Percentiles rank a stretch among this genome's conserved stretches.
These are phyloP conservation scores for Calonectria pseudoturangicola DNA, from an alignment of 2,329 filamentous ascomycete genomes.

Conservation along the genomic window DNA sequence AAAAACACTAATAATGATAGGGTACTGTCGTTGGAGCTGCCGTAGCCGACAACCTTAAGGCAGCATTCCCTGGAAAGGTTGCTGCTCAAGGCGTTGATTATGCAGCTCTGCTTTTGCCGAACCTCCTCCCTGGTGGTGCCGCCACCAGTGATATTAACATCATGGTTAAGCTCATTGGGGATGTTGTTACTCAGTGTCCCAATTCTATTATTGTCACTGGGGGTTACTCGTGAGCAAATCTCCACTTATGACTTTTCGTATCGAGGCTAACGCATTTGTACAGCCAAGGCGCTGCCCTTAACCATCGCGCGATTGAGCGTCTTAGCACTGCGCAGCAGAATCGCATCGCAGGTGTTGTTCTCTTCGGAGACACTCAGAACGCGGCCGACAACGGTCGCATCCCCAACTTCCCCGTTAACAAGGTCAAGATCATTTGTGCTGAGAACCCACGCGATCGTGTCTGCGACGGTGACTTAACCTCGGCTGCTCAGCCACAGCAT, in stretches of 20 bases:
- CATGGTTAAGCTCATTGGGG: slow-evolving; percentile 4
- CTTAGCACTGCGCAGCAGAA: slow-evolving; percentile 9
- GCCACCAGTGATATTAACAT: neutral
- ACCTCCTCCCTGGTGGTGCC: slow-evolving; percentile 24
- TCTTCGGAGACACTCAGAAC: slow-evolving; percentile 26
- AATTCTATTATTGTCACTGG: slow-evolving; percentile 14
- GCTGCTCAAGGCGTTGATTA: slow-evolving; percentile 26
- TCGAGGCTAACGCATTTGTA: neutral
- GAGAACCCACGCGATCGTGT: slow-evolving; percentile 27
- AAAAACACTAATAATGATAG: slow-evolving; percentile 4
- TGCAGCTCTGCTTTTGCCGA: slow-evolving; percentile 8
- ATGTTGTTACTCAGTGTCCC: slow-evolving; percentile 11
- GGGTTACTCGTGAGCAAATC: slow-evolving; percentile 25
- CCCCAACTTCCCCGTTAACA: slow-evolving; percentile 25
- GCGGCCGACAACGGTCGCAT: slow-evolving; percentile 12
- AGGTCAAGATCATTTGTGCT: slow-evolving; percentile 20
- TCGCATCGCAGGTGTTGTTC: slow-evolving; percentile 26
- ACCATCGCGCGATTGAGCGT: slow-evolving; percentile 26
- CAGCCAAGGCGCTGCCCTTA: slow-evolving; percentile 29
- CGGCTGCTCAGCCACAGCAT: slow-evolving; percentile 16
- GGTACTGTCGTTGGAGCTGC: slow-evolving; percentile 26
- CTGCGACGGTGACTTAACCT: slow-evolving; percentile 19
- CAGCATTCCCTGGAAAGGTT: slow-evolving; percentile 18
- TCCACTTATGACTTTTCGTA: neutral
- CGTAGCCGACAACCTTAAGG: slow-evolving; percentile 17